Evolutionary conservation across 2,329 filamentous ascomycete genomes (phyloP), one percentile per base, ranked within the genome.

Genomic region (Dissoconium aciculare): DNA sequence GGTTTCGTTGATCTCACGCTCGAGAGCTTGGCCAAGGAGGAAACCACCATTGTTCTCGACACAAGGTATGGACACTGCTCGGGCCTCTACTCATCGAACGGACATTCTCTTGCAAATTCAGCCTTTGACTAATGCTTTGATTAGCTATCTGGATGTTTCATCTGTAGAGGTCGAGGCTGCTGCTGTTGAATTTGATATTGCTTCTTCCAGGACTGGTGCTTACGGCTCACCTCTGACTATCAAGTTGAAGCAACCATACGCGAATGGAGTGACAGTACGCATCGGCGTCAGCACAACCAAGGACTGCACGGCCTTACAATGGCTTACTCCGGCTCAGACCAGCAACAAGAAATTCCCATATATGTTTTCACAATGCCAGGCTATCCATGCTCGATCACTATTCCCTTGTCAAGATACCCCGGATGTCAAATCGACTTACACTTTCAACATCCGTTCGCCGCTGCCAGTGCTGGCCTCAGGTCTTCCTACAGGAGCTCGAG

Each of bases 331-430:
- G 2, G 78, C 78, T 17, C 89, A 95, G 61, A 95, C 89, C 1
- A 83, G 81, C 35, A 94, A 92, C 68, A 85, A 84, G 63, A 89
- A 84, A 57, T 79, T 91, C 44, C 87, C 87, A 1, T 95, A 94
- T 58, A 87, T 95, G 75, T 95, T 95, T 63, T 91, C 82, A 26
- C 89, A 95, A 62, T 93, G 85, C 56, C 87, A 98, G 63, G 85
- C 87, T 32, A 95, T 94, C 49, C 85, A 95, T 50, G 83, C 82
- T 26, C 75, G 89, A 37, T 92, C 84, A 28, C 71, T 95, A 38
- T 92, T 95, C 56, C 89, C 89, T 5, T 95, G 87, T 58, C 87
- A 95, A 61, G 89, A 98, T 52, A 95, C 89, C 1, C 89, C 89
- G 3, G 87, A 94, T 53, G 80, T 94, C 47, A 98, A 98, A 63